Evolutionary conservation across 2,329 filamentous ascomycete species (phyloP).

Genomic region (Lizonia empirigonia): DNA sequence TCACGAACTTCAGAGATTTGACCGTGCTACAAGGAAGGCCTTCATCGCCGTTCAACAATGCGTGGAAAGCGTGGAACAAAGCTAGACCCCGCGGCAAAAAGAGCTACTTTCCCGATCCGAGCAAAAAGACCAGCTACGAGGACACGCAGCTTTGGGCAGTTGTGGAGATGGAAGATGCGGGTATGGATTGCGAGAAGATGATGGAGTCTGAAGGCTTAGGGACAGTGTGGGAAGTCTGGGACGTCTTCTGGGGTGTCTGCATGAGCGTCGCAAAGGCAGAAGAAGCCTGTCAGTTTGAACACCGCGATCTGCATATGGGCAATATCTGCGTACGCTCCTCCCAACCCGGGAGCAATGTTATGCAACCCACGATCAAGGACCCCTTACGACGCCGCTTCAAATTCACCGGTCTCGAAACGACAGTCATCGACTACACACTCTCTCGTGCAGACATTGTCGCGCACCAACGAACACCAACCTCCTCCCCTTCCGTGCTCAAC

Average conservation of each 20-base stretch:
- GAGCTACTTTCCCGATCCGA: slow-evolving; percentile 62
- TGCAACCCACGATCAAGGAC: slow-evolving; percentile 42
- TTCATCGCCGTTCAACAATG: slow-evolving; percentile 55
- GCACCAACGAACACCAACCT: slow-evolving; percentile 12
- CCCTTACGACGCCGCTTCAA: slow-evolving; percentile 51
- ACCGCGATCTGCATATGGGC: slow-evolving; percentile 69
- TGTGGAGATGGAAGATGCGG: slow-evolving; percentile 70
- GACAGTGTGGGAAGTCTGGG: slow-evolving; percentile 58
- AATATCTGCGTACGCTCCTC: slow-evolving; percentile 63
- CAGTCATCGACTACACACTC: slow-evolving; percentile 71
- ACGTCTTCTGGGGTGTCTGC: slow-evolving; percentile 71
- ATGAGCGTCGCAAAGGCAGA: slow-evolving; percentile 67
- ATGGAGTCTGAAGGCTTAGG: slow-evolving; percentile 44
- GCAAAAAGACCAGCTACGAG: slow-evolving; percentile 58
- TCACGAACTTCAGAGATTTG: slow-evolving; percentile 65
- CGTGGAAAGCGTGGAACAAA: slow-evolving; percentile 55
- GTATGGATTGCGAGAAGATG: slow-evolving; percentile 58
- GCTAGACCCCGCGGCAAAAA: slow-evolving; percentile 51
- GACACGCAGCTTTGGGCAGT: slow-evolving; percentile 66
- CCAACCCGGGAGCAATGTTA: slow-evolving; percentile 31
- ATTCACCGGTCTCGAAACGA: slow-evolving; percentile 63
- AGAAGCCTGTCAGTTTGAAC: slow-evolving; percentile 65
- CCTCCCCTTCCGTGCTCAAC: slow-evolving; percentile 19
- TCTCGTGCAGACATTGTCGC: slow-evolving; percentile 61
- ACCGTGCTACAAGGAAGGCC: slow-evolving; percentile 64